Conservation (phyloP, 1,139 yeast species). For the Blastobotrys arbuscula region DNA sequence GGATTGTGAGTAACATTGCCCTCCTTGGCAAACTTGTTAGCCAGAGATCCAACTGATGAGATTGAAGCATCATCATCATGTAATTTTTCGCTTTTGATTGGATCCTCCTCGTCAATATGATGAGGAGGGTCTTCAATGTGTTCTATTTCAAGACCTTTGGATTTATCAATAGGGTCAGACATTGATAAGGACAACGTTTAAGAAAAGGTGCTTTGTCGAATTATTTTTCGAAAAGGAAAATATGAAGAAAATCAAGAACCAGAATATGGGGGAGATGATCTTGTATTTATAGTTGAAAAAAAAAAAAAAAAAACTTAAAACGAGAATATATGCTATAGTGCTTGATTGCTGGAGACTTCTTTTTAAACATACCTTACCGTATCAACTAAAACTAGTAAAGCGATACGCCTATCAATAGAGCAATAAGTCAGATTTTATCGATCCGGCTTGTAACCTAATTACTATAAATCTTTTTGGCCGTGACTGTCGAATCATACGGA, state of each 20-base stretch:
- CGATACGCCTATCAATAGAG: no score
- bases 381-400: no score
- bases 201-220: no score
- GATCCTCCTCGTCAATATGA: neutral
- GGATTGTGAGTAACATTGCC: constrained; percentile 23
- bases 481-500: no score
- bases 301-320: no score
- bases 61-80: neutral
- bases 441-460: no score
- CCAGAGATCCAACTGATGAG: neutral
- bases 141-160: neutral
- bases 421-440: no score
- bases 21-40: neutral
- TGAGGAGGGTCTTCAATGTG: neutral
- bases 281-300: neutral
- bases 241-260: neutral
- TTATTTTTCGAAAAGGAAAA: no score
- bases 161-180: neutral
- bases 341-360: no score
- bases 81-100: neutral
- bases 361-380: no score
- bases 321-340: no score
- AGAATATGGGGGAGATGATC: neutral
- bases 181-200: neutral
- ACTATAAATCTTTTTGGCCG: no score